Percentiles rank a stretch among this genome's conserved stretches.
Conservation (phyloP, 768 basidiomycete species). For the Russula sp. region DNA sequence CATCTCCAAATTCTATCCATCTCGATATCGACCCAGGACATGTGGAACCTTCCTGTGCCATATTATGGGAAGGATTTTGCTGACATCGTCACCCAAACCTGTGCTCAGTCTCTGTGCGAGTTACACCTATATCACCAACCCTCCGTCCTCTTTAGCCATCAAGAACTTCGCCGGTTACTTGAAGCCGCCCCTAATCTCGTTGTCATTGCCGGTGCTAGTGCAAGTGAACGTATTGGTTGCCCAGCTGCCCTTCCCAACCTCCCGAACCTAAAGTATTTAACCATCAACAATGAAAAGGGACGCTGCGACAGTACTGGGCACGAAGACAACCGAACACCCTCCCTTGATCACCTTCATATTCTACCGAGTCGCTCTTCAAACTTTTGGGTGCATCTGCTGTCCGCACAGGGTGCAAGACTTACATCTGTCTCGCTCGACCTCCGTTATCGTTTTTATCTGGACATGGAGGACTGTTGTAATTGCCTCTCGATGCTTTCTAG, state of each 20-base stretch:
- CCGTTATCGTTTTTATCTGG: background rate
- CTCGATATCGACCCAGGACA: constrained; percentile 1
- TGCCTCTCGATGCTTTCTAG: background rate
- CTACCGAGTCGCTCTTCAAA: background rate
- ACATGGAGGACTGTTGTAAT: background rate
- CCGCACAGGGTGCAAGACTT: background rate
- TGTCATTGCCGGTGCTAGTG: background rate
- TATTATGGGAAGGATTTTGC: constrained; percentile 16
- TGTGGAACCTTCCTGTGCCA: background rate
- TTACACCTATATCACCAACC: constrained; percentile 1
- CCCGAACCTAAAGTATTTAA: constrained; percentile 12
- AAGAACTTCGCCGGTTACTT: constrained; percentile 5
- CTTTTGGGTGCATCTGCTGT: constrained; percentile 8
- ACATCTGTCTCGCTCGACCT: constrained; percentile 14
- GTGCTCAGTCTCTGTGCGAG: constrained; percentile 6
- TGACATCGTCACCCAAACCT: background rate
- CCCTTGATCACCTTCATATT: constrained; percentile 11
- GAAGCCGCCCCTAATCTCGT: constrained; percentile 10
- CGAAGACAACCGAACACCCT: background rate
- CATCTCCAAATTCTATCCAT: constrained; percentile 12
- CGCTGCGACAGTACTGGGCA: background rate
- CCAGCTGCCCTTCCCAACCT: constrained; percentile 13
- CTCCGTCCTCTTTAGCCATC: constrained; percentile 6
- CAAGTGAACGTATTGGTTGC: background rate
- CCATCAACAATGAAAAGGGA: background rate